Evolutionary conservation across 805 yeast genomes (phyloP).

Genomic region (Candida endomychidarum): DNA sequence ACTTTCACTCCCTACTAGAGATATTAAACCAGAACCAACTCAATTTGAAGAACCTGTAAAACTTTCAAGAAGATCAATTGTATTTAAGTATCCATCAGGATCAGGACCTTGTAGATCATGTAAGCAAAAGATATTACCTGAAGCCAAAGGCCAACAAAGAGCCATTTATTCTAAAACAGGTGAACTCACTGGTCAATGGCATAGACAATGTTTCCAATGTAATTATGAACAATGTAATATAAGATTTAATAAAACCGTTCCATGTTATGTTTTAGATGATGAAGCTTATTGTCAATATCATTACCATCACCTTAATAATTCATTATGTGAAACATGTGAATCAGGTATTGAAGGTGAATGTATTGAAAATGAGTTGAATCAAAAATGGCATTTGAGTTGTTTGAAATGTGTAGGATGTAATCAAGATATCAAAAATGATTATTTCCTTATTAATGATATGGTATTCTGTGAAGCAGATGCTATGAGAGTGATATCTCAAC

Average conservation of each 20-base stretch:
- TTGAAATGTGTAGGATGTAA: constrained; percentile 66
- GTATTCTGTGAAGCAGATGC: constrained; percentile 55
- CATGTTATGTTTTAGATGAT: constrained; percentile 77
- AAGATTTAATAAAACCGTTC: constrained; percentile 56
- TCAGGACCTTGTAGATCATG: constrained; percentile 84
- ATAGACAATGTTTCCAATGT: constrained; percentile 81
- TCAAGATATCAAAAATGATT: constrained; percentile 48
- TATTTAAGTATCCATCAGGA: constrained; percentile 51
- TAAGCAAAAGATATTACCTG: constrained; percentile 45
- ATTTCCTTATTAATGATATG: constrained; percentile 49
- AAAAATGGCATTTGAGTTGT: constrained; percentile 76
- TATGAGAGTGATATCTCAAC: constrained; percentile 25
- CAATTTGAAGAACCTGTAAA: constrained; percentile 4
- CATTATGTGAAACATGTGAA: constrained; percentile 70
- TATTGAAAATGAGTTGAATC: constrained; percentile 68
- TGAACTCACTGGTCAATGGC: constrained; percentile 93
- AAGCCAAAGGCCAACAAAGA: constrained; percentile 41
- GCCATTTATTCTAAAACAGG: constrained; percentile 82
- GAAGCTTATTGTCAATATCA: constrained; percentile 80
- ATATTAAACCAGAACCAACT: too few relatives aligned
- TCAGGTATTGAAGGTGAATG: constrained; percentile 88
- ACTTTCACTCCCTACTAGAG: not conserved
- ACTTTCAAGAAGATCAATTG: constrained; percentile 8
- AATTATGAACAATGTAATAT: constrained; percentile 50
- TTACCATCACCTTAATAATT: constrained; percentile 71